Conservation (phyloP, 202 grass and related monocot genomes). For the Brachypodium distachyon region DNA sequence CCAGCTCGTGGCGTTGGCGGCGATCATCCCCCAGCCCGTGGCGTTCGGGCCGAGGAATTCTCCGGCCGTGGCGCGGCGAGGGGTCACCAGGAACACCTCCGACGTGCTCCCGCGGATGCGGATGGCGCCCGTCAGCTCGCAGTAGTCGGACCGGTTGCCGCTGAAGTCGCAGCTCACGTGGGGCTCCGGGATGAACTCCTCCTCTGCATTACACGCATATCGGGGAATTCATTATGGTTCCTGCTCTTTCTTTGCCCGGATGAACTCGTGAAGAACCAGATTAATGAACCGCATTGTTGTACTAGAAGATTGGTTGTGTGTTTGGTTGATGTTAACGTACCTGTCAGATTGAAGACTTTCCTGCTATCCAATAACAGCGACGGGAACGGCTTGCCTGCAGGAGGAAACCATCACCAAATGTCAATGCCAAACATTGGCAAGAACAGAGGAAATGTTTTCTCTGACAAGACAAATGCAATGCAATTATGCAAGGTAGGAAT, state of each 20-base stretch:
- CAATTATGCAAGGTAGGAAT: background rate
- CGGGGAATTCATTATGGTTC: background rate
- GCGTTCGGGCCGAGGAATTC: background rate
- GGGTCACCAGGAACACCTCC: conserved; percentile 45
- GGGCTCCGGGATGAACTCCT: conserved; percentile 34
- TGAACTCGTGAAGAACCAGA: background rate
- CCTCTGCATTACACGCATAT: background rate
- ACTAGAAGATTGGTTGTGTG: background rate
- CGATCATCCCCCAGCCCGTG: background rate
- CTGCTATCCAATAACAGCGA: conserved; percentile 37
- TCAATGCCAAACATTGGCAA: background rate
- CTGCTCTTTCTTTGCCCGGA: background rate
- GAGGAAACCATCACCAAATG: background rate
- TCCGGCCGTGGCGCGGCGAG: background rate
- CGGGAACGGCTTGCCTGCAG: conserved; percentile 36
- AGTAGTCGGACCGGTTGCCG: conserved; percentile 33
- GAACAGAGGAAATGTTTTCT: background rate
- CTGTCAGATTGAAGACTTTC: conserved; percentile 27
- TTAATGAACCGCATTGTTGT: background rate
- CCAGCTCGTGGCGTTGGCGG: conserved; percentile 24
- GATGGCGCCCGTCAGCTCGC: conserved; percentile 53
- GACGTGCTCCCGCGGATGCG: conserved; percentile 57
- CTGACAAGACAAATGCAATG: background rate
- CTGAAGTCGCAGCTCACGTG: conserved; percentile 37
- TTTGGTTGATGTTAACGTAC: background rate